Base-by-base conservation (phyloP, 768 basidiomycete genomes). In the Chlorophyllum brunneum region DNA sequence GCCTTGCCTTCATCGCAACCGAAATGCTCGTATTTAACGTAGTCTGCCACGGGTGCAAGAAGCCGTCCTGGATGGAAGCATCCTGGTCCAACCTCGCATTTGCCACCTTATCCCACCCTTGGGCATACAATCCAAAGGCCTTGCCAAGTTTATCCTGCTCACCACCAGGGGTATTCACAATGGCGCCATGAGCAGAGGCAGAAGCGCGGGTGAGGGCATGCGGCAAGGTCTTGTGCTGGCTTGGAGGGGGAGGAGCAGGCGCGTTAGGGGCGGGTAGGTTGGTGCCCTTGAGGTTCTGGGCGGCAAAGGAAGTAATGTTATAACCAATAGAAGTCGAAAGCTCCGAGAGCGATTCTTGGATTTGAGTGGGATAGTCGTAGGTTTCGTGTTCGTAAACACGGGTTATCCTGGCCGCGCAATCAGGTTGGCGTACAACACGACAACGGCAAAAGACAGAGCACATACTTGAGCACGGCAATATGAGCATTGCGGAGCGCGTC, bases 141-240 rank as follows among this genome's bases (percentile, higher is more conserved):
- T 80, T 83, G 23, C 83, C 87, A 24, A 98, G 79, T 58, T 85
- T 82, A 59, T 90, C 85, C 0, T 81, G 78, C 16, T 56, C 54
- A 5, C 64, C 66, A 5, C 60, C 65, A 1, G 74, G 69, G 22
- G 57, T 57, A 15, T 72, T 56, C n/a, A 71, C 69, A 26, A 88
- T 61, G 9, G 71, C 68, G 4, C 65, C 65, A 2, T 83, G 77
- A 0, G 84, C 89, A 7, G 71, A 63, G 31, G 81, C 78, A 0
- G 94, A 83, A 0, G 95, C 86, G 45, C 97, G 87, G 16, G 85
- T 79, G 47, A 98, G 81, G 0, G 97, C 95, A 61, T 98, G 97
- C 0, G 97, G 92, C 47, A 98, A 86, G 0, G 97, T 98, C 83
- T 98, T 98, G 76, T 94, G 93, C 61, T 86, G 86, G 23, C 72